Percentiles rank a stretch among this genome's conserved stretches.
phyloP scores from a whole-genome alignment of 2,329 filamentous ascomycete genomes.

The Dichotomopilus funicola region DNA sequence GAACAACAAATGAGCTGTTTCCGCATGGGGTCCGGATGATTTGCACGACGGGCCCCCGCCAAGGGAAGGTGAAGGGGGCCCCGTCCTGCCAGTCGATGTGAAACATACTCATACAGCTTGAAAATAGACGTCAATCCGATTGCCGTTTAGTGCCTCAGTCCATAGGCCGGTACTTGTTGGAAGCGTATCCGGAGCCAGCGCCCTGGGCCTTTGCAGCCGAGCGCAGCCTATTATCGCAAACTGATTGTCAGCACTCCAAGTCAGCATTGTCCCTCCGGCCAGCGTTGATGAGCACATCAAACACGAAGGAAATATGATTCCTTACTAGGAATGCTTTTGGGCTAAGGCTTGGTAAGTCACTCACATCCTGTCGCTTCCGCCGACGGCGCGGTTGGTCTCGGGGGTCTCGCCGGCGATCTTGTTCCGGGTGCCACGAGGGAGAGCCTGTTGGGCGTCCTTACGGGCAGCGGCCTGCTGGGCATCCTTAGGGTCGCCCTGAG shows the following conservation, averaged over 20 bases:
- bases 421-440: conserved; percentile 69
- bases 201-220: conserved; percentile 65
- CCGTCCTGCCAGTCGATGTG: conserved; percentile 19
- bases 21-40: conserved; percentile 9
- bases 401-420: conserved; percentile 68
- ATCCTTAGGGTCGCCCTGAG: conserved; percentile 70
- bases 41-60: conserved; percentile 2
- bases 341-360: conserved; percentile 58
- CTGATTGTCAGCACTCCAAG: conserved; percentile 74
- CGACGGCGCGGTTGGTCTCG: conserved; percentile 67
- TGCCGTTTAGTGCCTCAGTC: conserved; percentile 33
- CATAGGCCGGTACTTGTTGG: conserved; percentile 36
- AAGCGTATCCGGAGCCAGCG: conserved; percentile 36
- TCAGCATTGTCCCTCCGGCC: conserved; percentile 65
- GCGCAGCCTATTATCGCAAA: conserved; percentile 80
- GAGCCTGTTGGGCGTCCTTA: conserved; percentile 22
- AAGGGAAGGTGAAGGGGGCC: not conserved
- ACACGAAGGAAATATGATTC: conserved; percentile 78
- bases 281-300: conserved; percentile 72
- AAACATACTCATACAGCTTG: conserved; percentile 22
- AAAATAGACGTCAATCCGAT: conserved; percentile 20
- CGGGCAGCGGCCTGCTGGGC: conserved; percentile 53
- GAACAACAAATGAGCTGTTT: conserved; percentile 7
- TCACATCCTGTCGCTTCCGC: conserved; percentile 93
- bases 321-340: conserved; percentile 74